Percentiles rank a stretch among this genome's conserved stretches.
Evolutionary conservation across 2,329 filamentous ascomycete species (phyloP).

Genomic region (Rutstroemia sp.): DNA sequence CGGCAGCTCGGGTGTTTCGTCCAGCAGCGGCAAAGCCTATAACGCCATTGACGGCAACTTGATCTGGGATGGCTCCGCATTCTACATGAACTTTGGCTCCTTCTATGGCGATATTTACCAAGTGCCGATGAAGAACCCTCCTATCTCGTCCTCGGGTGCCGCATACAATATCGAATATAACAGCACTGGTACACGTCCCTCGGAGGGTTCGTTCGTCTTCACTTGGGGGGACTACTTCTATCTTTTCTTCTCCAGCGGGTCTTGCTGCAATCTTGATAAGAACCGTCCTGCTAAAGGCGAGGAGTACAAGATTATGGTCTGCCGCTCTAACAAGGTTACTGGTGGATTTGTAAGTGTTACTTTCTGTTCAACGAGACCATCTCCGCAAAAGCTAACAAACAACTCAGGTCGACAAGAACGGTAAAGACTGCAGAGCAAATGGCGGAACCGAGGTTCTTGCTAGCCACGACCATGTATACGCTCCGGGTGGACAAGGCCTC

Average conservation of each 20-base stretch:
- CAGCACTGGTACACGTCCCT: background rate
- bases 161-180: background rate
- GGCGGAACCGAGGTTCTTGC: background rate
- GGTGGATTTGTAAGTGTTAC: background rate
- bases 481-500: background rate
- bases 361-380: too few species aligned
- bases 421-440: background rate
- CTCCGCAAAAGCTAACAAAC: too few species aligned
- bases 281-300: background rate
- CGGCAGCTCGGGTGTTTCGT: background rate
- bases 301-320: background rate
- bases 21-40: background rate
- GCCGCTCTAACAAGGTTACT: background rate
- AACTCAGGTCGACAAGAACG: background rate
- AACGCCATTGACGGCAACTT: background rate
- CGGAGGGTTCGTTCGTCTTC: background rate
- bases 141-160: background rate
- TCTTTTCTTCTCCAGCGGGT: background rate
- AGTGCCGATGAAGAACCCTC: background rate
- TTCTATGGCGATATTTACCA: background rate
- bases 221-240: background rate
- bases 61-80: background rate
- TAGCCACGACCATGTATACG: background rate
- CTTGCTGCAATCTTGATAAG: background rate
- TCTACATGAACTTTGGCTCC: background rate